Evolutionary conservation across 2,329 filamentous ascomycete genomes (phyloP).

Genomic region (Colletotrichum sp.): DNA sequence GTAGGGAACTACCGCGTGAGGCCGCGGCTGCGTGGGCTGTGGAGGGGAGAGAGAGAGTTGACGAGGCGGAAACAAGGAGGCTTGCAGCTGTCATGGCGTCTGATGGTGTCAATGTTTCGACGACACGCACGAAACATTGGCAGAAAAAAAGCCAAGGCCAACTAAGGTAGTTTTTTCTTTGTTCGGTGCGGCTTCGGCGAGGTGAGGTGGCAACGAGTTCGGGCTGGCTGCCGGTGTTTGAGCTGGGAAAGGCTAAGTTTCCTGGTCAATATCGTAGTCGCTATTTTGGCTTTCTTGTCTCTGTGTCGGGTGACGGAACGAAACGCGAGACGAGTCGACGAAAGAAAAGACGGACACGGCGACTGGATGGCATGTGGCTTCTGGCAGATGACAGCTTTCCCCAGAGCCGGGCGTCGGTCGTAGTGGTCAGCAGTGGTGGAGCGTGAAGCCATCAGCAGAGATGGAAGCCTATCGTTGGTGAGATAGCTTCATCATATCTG

Average conservation of each 20-base stretch:
- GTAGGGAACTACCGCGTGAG: not conserved
- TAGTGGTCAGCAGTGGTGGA: not conserved
- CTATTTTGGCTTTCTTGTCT: not conserved
- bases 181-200: not conserved
- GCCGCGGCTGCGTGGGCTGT: not conserved
- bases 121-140: conserved; percentile 11
- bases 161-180: not conserved
- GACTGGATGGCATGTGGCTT: not conserved
- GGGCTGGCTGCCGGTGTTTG: not conserved
- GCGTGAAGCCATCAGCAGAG: not conserved
- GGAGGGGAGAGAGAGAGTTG: not conserved
- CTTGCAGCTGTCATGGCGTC: not conserved
- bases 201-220: not conserved
- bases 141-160: conserved; percentile 6
- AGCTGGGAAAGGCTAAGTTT: not conserved
- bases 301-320: not conserved
- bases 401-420: not conserved
- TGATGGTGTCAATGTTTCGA: conserved; percentile 12
- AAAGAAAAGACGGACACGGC: not conserved
- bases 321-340: not conserved
- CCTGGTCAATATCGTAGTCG: not conserved
- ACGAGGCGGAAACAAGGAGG: not conserved
- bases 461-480: not conserved
- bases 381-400: not conserved
- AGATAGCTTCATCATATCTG: not conserved